Evolutionary conservation across 177 flowering plant species (phyloP).

Genomic region (Telopea speciosissima): DNA sequence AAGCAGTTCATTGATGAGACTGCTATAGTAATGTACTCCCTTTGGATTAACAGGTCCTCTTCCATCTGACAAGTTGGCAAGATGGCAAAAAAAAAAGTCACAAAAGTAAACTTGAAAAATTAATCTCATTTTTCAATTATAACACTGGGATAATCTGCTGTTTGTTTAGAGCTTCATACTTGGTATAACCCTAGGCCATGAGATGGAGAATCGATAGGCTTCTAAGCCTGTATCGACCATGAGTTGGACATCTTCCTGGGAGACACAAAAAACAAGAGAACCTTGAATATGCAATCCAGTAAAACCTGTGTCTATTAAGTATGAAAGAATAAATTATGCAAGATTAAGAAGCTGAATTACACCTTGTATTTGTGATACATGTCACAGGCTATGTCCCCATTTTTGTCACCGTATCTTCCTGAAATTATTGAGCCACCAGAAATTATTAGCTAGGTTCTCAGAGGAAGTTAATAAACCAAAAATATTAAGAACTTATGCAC

Average conservation of each 20-base stretch:
- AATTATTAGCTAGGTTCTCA: no score
- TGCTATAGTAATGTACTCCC: conserved; percentile 43
- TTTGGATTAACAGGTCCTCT: conserved; percentile 43
- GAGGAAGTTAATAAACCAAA: no score
- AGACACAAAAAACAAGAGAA: not conserved
- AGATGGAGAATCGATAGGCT: conserved; percentile 66
- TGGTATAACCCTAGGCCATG: conserved; percentile 72
- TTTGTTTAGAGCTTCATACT: conserved; percentile 23
- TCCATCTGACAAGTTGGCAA: conserved; percentile 31
- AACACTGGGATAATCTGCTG: not conserved
- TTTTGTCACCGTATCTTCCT: conserved; percentile 12
- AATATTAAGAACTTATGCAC: no score
- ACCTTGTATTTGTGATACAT: conserved; percentile 64
- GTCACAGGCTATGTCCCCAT: conserved; percentile 45
- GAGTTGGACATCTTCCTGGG: conserved; percentile 67
- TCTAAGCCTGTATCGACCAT: conserved; percentile 58
- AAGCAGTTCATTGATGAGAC: conserved; percentile 41
- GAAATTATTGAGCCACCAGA: not conserved
- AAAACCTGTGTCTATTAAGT: not conserved
- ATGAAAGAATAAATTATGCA: not conserved
- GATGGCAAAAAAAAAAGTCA: not conserved
- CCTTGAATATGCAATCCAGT: not conserved
- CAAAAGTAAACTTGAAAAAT: not conserved
- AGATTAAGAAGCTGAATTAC: not conserved
- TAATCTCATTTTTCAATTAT: no score